phyloP scores from a whole-genome alignment of 257 asterid species.

The Solanum habrochaites region DNA sequence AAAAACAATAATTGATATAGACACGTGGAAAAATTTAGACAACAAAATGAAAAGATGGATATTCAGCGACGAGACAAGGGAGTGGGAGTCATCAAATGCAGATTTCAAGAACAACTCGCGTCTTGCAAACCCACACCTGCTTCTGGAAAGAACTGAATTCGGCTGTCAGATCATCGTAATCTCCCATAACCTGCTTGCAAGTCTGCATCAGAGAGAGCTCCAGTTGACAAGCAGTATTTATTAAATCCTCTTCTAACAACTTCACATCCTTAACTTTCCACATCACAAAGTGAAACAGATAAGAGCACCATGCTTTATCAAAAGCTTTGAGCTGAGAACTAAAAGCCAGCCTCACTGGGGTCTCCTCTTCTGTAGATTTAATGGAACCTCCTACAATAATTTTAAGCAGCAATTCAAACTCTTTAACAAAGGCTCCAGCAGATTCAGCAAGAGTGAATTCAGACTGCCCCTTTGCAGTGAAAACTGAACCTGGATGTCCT shows the following conservation, averaged over 20 bases:
- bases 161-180: neutral
- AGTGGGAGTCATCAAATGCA: neutral
- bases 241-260: conserved; percentile 9
- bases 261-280: conserved; percentile 12
- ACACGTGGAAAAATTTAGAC: neutral
- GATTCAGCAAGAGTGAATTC: conserved; percentile 6
- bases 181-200: conserved; percentile 4
- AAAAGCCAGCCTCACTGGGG: neutral
- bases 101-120: neutral
- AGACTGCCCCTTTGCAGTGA: neutral
- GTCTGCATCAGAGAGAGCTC: conserved; percentile 7
- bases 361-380: neutral
- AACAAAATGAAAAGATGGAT: neutral
- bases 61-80: neutral
- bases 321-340: conserved; percentile 10
- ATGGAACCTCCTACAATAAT: conserved; percentile 1
- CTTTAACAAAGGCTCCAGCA: conserved; percentile 5
- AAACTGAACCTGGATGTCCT: conserved; percentile 10
- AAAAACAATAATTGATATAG: neutral
- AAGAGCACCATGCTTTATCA: conserved; percentile 18
- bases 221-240: conserved; percentile 7
- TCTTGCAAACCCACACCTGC: conserved; percentile 2
- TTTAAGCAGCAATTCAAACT: conserved; percentile 12
- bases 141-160: conserved; percentile 4
- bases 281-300: conserved; percentile 10